These are phyloP conservation scores for Hansfordia pulvinata DNA, from an alignment of 2,329 filamentous ascomycete genomes.

Conservation along the genomic window DNA sequence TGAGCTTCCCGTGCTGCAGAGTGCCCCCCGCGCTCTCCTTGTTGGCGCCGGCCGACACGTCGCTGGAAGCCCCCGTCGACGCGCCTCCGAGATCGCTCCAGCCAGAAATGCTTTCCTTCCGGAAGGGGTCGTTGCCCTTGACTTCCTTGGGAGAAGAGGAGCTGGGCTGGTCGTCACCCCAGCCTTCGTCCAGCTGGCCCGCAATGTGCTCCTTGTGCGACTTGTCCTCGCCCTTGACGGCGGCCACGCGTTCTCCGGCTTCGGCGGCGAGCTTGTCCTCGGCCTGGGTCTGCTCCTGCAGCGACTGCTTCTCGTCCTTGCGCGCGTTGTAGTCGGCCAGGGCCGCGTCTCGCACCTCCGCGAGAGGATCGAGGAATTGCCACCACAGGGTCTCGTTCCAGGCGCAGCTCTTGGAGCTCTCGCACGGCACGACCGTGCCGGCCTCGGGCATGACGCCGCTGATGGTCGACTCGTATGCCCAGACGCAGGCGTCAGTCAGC, in stretches of 20 bases:
- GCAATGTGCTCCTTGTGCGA: slow-evolving; percentile 1
- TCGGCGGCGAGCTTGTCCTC: slow-evolving; percentile 10
- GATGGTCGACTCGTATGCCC: slow-evolving; percentile 49
- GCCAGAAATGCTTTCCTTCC: too few species aligned
- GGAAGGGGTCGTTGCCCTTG: too few species aligned
- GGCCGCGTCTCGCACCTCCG: slow-evolving; percentile 25
- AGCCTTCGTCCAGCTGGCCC: not conserved
- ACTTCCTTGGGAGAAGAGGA: not conserved
- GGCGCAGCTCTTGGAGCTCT: slow-evolving; percentile 28
- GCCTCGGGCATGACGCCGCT: slow-evolving; percentile 54
- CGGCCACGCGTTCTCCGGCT: slow-evolving; percentile 1
- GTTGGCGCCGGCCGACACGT: too few species aligned
- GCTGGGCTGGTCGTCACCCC: not conserved
- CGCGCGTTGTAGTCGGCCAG: slow-evolving; percentile 25
- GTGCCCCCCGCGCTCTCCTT: too few species aligned
- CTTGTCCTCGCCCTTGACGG: not conserved
- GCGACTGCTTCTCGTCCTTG: not conserved
- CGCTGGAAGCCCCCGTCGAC: too few species aligned
- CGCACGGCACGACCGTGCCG: slow-evolving; percentile 34
- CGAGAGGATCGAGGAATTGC: slow-evolving; percentile 31
- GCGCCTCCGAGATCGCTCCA: too few species aligned
- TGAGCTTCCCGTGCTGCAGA: too few species aligned
- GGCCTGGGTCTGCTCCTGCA: too few species aligned
- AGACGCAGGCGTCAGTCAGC: slow-evolving; percentile 56
- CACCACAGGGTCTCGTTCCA: slow-evolving; percentile 40